These are phyloP conservation scores for Geopyxis carbonaria DNA, from an alignment of 495 filamentous ascomycete species.

Conservation along the genomic window DNA sequence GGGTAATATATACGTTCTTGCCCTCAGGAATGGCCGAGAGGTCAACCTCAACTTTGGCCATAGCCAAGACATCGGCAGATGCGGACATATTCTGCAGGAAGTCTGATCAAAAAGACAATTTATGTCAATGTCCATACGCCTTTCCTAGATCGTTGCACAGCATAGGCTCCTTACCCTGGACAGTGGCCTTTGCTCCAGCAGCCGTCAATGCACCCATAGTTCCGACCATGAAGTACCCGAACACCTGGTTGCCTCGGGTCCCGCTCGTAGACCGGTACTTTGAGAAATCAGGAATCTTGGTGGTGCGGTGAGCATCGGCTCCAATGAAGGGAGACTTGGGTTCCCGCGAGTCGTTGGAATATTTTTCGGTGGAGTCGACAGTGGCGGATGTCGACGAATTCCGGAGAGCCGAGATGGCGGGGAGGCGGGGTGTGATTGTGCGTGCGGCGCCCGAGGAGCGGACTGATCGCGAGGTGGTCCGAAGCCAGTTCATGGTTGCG, in stretches of 20 bases:
- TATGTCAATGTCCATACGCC: no score
- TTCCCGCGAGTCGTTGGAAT: conserved; percentile 10
- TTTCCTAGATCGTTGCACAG: background rate
- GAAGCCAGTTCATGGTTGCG: conserved; percentile 18
- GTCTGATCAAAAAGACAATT: conserved; percentile 38
- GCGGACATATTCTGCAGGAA: conserved; percentile 99
- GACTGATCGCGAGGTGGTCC: conserved; percentile 11
- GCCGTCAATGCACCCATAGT: conserved; percentile 79
- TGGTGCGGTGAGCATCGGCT: conserved; percentile 28
- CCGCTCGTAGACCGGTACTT: conserved; percentile 60
- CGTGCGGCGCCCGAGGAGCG: conserved; percentile 2
- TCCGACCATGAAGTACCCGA: conserved; percentile 96
- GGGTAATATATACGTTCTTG: conserved; percentile 71
- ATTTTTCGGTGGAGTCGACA: no score
- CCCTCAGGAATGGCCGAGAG: conserved; percentile 84
- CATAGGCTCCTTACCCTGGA: conserved; percentile 58
- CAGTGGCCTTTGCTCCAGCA: conserved; percentile 86
- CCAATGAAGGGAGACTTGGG: conserved; percentile 25
- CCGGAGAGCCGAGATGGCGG: conserved; percentile 12
- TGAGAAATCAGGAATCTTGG: conserved; percentile 74
- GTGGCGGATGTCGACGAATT: conserved; percentile 7
- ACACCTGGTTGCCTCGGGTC: conserved; percentile 58
- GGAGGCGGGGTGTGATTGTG: conserved; percentile 17
- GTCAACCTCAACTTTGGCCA: conserved; percentile 98
- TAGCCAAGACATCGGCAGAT: conserved; percentile 93